phyloP scores from a whole-genome alignment of 805 yeast species.

The Candida methanosorbosa region DNA sequence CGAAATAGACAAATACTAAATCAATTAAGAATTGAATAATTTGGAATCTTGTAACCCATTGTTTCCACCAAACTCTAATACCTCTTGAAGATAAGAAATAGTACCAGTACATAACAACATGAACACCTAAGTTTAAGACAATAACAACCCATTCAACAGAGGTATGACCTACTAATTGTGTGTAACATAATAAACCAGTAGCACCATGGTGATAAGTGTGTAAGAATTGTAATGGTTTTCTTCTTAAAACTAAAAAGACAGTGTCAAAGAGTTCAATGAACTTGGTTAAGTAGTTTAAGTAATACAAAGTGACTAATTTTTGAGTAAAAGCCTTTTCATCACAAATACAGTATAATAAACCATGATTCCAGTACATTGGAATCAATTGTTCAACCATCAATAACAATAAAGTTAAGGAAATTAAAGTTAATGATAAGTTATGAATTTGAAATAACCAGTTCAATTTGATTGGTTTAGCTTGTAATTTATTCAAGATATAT shows the following conservation, averaged over 20 bases:
- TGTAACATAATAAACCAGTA: slow-evolving; percentile 88
- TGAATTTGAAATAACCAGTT: slow-evolving; percentile 77
- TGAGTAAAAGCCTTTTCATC: slow-evolving; percentile 72
- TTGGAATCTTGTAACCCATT: slow-evolving; percentile 96
- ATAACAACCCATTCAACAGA: slow-evolving; percentile 95
- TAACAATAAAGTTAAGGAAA: slow-evolving; percentile 57
- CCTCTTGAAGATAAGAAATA: slow-evolving; percentile 90
- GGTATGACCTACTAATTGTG: slow-evolving; percentile 84
- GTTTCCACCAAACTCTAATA: slow-evolving; percentile 98
- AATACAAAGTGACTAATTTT: slow-evolving; percentile 74
- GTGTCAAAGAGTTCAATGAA: slow-evolving; percentile 87
- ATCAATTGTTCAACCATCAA: slow-evolving; percentile 77
- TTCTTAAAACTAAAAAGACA: slow-evolving; percentile 80
- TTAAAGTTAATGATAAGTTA: slow-evolving; percentile 63
- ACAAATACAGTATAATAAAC: slow-evolving; percentile 81
- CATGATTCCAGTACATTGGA: slow-evolving; percentile 68
- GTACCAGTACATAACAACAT: slow-evolving; percentile 96
- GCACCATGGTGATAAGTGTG: slow-evolving; percentile 99
- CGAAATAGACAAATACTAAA: slow-evolving; percentile 84
- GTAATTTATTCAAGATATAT: slow-evolving; percentile 39
- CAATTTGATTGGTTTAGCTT: slow-evolving; percentile 61
- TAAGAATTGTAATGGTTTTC: slow-evolving; percentile 84
- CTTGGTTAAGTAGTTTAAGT: slow-evolving; percentile 86
- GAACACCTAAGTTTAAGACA: slow-evolving; percentile 80
- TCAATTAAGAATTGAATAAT: slow-evolving; percentile 89